phyloP scores from a whole-genome alignment of 345 rosid species.

The Eucalyptus pauciflora region DNA sequence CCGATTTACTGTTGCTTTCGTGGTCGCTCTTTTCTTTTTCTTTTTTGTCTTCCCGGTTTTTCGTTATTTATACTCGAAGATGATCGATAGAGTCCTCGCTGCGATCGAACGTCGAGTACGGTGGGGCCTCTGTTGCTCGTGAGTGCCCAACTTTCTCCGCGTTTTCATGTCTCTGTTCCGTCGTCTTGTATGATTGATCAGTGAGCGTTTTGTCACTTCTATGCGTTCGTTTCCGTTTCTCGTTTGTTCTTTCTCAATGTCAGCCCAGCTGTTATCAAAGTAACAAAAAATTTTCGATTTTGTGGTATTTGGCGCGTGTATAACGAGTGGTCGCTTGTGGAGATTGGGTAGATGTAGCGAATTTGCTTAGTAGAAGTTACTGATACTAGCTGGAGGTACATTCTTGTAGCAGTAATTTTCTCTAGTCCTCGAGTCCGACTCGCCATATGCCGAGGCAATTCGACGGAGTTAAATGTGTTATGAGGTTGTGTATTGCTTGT shows the following conservation, averaged over 20 bases:
- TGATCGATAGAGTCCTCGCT: background rate
- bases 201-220: background rate
- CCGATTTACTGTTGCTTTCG: background rate
- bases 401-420: background rate
- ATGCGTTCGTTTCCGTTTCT: background rate
- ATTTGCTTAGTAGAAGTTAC: background rate
- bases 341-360: background rate
- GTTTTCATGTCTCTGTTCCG: background rate
- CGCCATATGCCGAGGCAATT: background rate
- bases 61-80: background rate
- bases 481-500: background rate
- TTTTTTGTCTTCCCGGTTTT: background rate
- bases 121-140: background rate
- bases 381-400: background rate
- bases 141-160: background rate
- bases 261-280: background rate
- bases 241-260: background rate
- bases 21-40: background rate
- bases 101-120: background rate
- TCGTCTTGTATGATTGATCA: background rate
- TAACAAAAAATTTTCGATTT: fast-evolving
- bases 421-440: background rate
- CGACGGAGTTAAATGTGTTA: background rate
- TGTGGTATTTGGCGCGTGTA: background rate
- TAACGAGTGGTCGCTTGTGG: background rate